Conservation (phyloP, 441 rosid genomes). For the Manihot esculenta region DNA sequence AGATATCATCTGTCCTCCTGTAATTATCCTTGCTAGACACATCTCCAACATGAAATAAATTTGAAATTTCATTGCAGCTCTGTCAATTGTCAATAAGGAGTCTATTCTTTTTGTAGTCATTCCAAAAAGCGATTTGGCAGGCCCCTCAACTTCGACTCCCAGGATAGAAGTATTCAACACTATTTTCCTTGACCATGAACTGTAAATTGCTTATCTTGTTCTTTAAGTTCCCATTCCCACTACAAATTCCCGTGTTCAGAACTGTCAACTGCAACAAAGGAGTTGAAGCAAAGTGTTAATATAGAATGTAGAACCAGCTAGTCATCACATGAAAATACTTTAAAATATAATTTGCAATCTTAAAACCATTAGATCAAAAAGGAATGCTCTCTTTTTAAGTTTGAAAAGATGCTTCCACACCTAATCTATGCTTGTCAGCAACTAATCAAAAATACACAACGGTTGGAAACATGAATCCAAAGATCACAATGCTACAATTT, state of each 20-base stretch:
- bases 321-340: background rate
- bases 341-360: background rate
- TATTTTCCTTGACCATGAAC: slow-evolving; percentile 73
- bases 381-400: background rate
- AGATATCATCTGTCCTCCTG: background rate
- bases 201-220: slow-evolving; percentile 72
- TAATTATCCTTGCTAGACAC: background rate
- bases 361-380: background rate
- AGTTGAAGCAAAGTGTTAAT: background rate
- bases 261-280: slow-evolving; percentile 57
- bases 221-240: slow-evolving; percentile 34
- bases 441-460: background rate
- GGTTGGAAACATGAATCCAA: background rate
- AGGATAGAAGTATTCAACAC: slow-evolving; percentile 72
- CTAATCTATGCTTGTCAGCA: background rate
- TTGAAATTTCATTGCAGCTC: background rate
- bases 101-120: background rate
- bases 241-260: slow-evolving; percentile 42
- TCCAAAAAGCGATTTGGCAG: background rate
- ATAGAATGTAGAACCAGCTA: background rate
- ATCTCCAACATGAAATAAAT: background rate
- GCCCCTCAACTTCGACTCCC: slow-evolving; percentile 46
- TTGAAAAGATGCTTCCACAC: background rate
- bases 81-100: too few relatives aligned
- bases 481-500: background rate